phyloP scores from a whole-genome alignment of 139 green algal species.

The Chloropicon primus region DNA sequence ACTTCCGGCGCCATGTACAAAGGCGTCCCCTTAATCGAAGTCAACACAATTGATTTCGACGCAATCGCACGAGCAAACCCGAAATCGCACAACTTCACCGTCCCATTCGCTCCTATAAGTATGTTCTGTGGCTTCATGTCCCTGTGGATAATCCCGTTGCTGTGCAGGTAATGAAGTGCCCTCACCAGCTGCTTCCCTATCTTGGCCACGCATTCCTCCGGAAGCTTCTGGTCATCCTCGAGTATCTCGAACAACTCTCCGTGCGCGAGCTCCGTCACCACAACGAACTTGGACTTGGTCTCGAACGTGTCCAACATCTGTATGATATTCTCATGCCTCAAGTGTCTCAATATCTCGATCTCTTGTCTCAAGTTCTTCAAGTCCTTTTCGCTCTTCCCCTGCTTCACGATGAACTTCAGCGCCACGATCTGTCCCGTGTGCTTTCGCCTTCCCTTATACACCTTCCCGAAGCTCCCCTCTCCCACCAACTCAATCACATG shows the following conservation, averaged over 20 bases:
- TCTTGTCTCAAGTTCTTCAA: constrained; percentile 77
- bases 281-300: constrained; percentile 85
- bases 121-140: constrained; percentile 94
- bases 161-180: constrained; percentile 89
- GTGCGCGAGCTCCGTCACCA: constrained; percentile 55
- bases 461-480: constrained; percentile 92
- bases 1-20: constrained; percentile 99
- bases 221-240: constrained; percentile 79
- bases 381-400: constrained; percentile 83
- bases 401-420: constrained; percentile 98
- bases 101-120: constrained; percentile 42
- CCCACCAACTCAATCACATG: constrained; percentile 82
- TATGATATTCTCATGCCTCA: constrained; percentile 88
- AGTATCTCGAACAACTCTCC: constrained; percentile 97
- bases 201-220: constrained; percentile 59
- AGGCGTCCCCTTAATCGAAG: constrained; percentile 91
- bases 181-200: constrained; percentile 76
- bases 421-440: constrained; percentile 77
- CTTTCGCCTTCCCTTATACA: constrained; percentile 82
- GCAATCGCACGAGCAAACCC: constrained; percentile 80
- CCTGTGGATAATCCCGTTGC: constrained; percentile 11
- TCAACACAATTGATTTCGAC: constrained; percentile 81
- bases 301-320: constrained; percentile 95
- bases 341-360: constrained; percentile 79
- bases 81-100: constrained; percentile 86